Conservation (phyloP, 495 filamentous ascomycete genomes). For the Penicillium tannophilum region DNA sequence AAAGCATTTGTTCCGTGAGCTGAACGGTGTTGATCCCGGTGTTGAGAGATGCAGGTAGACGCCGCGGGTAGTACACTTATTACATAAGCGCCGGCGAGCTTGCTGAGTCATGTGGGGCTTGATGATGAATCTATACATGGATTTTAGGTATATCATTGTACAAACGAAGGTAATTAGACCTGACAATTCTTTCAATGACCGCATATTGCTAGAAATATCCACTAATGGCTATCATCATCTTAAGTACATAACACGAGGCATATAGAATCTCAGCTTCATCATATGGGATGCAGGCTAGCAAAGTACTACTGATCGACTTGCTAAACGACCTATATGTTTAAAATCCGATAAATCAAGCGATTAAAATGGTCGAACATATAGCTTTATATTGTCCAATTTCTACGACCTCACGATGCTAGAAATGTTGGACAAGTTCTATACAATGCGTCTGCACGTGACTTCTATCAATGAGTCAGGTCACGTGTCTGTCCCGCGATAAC, state of each 20-base stretch:
- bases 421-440: background rate
- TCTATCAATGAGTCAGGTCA: conserved; percentile 30
- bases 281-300: too few relatives aligned
- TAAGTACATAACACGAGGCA: too few relatives aligned
- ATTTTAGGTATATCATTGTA: background rate
- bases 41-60: conserved; percentile 14
- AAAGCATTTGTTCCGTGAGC: conserved; percentile 26
- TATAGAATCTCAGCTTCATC: too few relatives aligned
- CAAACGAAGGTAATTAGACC: background rate
- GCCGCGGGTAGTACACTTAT: conserved; percentile 9
- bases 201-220: too few relatives aligned
- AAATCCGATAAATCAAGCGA: too few relatives aligned
- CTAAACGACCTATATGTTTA: too few relatives aligned
- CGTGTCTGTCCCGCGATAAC: conserved; percentile 41
- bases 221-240: too few relatives aligned
- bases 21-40: conserved; percentile 7
- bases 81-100: background rate
- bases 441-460: conserved; percentile 17
- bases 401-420: too few relatives aligned
- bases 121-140: background rate
- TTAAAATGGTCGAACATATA: too few relatives aligned
- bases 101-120: conserved; percentile 3
- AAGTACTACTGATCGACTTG: too few relatives aligned
- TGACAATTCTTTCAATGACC: too few relatives aligned
- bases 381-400: too few relatives aligned